These are phyloP conservation scores for Trichosporon sp. DNA, from an alignment of 1,284 basidiomycete genomes.

Conservation along the genomic window DNA sequence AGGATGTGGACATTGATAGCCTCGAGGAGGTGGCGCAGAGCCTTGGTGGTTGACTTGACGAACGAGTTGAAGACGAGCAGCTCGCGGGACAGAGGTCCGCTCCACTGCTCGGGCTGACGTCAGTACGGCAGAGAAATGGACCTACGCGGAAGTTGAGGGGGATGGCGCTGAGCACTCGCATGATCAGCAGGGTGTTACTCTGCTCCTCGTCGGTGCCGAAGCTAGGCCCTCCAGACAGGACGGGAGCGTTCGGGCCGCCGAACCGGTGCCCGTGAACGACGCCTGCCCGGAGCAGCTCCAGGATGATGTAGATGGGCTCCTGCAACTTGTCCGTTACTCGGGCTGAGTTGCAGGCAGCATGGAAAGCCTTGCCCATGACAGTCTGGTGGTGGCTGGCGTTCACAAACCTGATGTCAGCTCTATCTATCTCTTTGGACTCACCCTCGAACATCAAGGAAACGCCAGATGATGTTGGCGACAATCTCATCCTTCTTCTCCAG, in stretches of 20 bases:
- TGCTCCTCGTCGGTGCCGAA: constrained; percentile 89
- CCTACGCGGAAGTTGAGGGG: constrained; percentile 86
- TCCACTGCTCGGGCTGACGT: constrained; percentile 73
- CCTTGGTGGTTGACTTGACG: constrained; percentile 79
- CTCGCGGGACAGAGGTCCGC: constrained; percentile 90
- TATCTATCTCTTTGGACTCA: constrained; percentile 49
- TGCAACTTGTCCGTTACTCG: constrained; percentile 97
- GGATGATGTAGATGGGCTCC: constrained; percentile 86
- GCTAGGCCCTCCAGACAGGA: constrained; percentile 89
- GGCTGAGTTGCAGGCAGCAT: constrained; percentile 68
- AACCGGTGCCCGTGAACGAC: constrained; percentile 92
- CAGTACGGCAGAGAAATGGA: constrained; percentile 1
- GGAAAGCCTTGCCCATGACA: constrained; percentile 82
- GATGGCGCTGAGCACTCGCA: constrained; percentile 90
- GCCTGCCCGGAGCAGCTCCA: constrained; percentile 87
- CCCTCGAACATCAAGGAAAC: constrained; percentile 93
- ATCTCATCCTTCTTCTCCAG: constrained; percentile 98
- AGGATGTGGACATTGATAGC: constrained; percentile 88
- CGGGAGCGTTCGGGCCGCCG: constrained; percentile 60
- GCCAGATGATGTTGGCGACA: constrained; percentile 96
- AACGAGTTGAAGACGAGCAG: constrained; percentile 98
- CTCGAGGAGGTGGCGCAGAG: constrained; percentile 84
- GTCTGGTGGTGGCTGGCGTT: constrained; percentile 82
- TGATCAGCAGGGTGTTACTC: constrained; percentile 85
- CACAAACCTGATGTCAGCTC: constrained; percentile 58